Conservation (phyloP, 2,329 filamentous ascomycete species). For the Rhytidhysteron rufulum region DNA sequence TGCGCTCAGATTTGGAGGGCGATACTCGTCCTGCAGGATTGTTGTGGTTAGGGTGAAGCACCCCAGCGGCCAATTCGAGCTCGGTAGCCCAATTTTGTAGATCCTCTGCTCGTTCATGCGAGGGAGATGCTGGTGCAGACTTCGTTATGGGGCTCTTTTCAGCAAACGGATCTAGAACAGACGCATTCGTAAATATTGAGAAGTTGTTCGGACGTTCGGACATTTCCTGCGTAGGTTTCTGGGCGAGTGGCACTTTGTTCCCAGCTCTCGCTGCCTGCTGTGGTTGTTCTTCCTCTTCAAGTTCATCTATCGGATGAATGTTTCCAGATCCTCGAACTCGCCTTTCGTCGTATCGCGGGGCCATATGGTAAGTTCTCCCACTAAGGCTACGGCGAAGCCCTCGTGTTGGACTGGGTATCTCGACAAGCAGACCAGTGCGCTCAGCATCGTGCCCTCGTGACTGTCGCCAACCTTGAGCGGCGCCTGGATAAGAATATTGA, state of each 20-base stretch:
- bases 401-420: constrained; percentile 47
- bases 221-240: constrained; percentile 19
- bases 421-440: constrained; percentile 44
- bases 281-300: constrained; percentile 54
- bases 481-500: constrained; percentile 23
- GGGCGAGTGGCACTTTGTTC: constrained; percentile 13
- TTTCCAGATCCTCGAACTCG: constrained; percentile 48
- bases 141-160: constrained; percentile 26
- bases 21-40: constrained; percentile 37
- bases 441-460: constrained; percentile 35
- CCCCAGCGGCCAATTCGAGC: constrained; percentile 13
- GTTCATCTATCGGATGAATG: constrained; percentile 62
- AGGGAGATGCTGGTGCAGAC: constrained; percentile 19
- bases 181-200: constrained; percentile 25
- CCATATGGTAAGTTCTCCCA: constrained; percentile 33
- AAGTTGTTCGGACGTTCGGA: constrained; percentile 12
- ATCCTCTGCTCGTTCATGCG: constrained; percentile 11
- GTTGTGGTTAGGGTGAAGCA: constrained; percentile 9
- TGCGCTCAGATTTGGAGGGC: constrained; percentile 52
- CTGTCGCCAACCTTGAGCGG: constrained; percentile 27
- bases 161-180: constrained; percentile 39
- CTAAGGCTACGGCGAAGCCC: constrained; percentile 41
- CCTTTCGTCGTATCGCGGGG: constrained; percentile 45
- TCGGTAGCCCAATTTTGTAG: constrained; percentile 6
- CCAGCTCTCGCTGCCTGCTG: constrained; percentile 7